These are phyloP conservation scores for Hapsidospora chrysogenum DNA, from an alignment of 495 filamentous ascomycete genomes.

Conservation along the genomic window DNA sequence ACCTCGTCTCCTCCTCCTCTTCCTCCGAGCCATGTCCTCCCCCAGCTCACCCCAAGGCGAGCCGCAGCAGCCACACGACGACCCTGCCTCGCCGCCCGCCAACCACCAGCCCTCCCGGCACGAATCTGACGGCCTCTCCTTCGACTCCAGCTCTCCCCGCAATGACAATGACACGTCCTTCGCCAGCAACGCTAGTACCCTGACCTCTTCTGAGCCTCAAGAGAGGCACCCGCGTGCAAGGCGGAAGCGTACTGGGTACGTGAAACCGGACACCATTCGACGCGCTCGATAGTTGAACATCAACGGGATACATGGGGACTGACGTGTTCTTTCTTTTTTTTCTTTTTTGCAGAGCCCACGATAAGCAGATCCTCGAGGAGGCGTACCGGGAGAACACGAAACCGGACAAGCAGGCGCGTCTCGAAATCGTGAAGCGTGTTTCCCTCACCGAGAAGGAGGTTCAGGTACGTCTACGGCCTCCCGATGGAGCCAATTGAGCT, in stretches of 20 bases:
- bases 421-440: conserved; percentile 69
- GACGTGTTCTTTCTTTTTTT: background rate
- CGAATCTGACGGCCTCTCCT: too few species aligned
- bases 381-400: conserved; percentile 78
- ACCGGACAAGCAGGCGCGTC: conserved; percentile 78
- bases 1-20: too few species aligned
- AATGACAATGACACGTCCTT: too few species aligned
- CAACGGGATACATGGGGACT: background rate
- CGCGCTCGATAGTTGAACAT: too few species aligned
- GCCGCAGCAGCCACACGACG: background rate
- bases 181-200: too few species aligned
- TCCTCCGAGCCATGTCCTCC: too few species aligned
- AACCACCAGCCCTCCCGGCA: background rate
- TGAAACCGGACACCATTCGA: too few species aligned
- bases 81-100: too few species aligned
- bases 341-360: conserved; percentile 11
- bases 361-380: conserved; percentile 78
- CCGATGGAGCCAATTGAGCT: background rate
- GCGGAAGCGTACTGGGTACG: background rate
- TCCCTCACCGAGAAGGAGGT: conserved; percentile 93
- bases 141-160: too few species aligned
- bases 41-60: background rate
- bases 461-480: conserved; percentile 47
- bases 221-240: background rate
- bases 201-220: background rate